Percentiles rank a stretch among this genome's conserved stretches.
phyloP scores from a whole-genome alignment of 805 yeast species.

The Starmerella floris region DNA sequence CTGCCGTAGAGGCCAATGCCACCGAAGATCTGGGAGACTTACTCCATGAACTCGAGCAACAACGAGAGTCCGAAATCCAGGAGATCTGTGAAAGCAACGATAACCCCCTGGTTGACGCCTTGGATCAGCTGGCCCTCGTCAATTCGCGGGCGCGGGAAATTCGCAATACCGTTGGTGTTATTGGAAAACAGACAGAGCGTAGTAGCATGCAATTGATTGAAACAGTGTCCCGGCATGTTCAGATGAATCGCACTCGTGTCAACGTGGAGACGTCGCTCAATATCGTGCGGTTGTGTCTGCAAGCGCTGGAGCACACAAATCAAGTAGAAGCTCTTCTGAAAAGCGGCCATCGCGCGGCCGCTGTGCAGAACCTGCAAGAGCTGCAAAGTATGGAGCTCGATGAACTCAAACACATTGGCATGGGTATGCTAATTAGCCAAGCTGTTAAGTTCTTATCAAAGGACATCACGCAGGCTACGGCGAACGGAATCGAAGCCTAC shows the following conservation, averaged over 20 bases:
- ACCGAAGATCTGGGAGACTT: constrained; percentile 43
- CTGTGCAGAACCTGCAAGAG: constrained; percentile 69
- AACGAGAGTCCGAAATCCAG: constrained; percentile 51
- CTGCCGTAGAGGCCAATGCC: constrained; percentile 42
- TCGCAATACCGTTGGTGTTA: constrained; percentile 39
- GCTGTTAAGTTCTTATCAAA: constrained; percentile 65
- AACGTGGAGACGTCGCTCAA: constrained; percentile 61
- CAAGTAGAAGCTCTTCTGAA: constrained; percentile 70
- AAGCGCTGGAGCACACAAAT: constrained; percentile 74
- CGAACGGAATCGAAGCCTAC: constrained; percentile 14
- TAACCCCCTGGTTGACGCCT: constrained; percentile 35
- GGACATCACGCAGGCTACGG: constrained; percentile 60
- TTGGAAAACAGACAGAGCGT: constrained; percentile 45
- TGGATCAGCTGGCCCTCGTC: constrained; percentile 49
- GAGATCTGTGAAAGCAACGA: constrained; percentile 49
- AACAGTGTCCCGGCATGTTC: constrained; percentile 22
- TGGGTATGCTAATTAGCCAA: constrained; percentile 56
- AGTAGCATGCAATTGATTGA: constrained; percentile 55
- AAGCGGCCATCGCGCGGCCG: constrained; percentile 66
- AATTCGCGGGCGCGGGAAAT: constrained; percentile 44
- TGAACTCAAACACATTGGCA: constrained; percentile 53
- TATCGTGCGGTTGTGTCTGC: constrained; percentile 58
- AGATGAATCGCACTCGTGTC: constrained; percentile 26
- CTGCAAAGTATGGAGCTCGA: constrained; percentile 55
- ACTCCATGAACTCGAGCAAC: constrained; percentile 43